These are phyloP conservation scores for Claviceps cyperi DNA, from an alignment of 2,329 filamentous ascomycete species.

Conservation along the genomic window DNA sequence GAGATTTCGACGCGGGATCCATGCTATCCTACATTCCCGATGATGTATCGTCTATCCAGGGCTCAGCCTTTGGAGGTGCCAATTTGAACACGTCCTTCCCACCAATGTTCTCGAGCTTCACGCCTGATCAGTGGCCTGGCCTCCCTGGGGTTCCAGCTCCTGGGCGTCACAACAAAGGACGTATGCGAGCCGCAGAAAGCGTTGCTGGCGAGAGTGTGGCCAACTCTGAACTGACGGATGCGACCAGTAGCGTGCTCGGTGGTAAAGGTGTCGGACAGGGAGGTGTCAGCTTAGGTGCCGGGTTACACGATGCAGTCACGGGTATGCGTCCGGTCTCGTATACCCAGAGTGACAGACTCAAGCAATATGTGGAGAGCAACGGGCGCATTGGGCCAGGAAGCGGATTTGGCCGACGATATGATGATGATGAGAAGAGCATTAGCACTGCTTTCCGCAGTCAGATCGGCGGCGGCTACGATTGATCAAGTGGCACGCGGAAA, in stretches of 20 bases:
- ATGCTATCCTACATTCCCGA: conserved; percentile 93
- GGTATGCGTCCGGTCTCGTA: conserved; percentile 44
- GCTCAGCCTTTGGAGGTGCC: conserved; percentile 74
- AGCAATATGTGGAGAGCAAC: conserved; percentile 83
- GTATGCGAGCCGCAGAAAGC: conserved; percentile 57
- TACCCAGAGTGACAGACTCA: conserved; percentile 62
- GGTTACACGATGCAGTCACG: conserved; percentile 61
- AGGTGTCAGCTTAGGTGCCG: conserved; percentile 71
- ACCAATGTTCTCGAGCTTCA: conserved; percentile 89
- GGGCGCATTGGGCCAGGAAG: conserved; percentile 53
- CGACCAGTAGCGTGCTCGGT: conserved; percentile 62
- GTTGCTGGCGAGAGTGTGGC: conserved; percentile 86
- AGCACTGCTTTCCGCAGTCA: conserved; percentile 96
- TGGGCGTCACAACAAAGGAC: conserved; percentile 52
- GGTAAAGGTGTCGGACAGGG: conserved; percentile 67
- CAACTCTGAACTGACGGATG: conserved; percentile 78
- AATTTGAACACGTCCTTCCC: conserved; percentile 66
- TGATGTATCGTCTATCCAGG: conserved; percentile 91
- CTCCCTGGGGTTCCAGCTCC: conserved; percentile 48
- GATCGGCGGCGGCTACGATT: conserved; percentile 52
- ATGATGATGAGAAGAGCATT: conserved; percentile 91
- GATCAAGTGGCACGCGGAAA: conserved; percentile 25
- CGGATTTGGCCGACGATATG: conserved; percentile 56
- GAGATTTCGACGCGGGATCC: conserved; percentile 64
- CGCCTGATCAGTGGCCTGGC: conserved; percentile 74